A percentile compares a stretch with the other conserved stretches of the same genome.
These are phyloP conservation scores for Wolfiporia cocos DNA, from an alignment of 1,284 basidiomycete genomes.

Conservation along the genomic window DNA sequence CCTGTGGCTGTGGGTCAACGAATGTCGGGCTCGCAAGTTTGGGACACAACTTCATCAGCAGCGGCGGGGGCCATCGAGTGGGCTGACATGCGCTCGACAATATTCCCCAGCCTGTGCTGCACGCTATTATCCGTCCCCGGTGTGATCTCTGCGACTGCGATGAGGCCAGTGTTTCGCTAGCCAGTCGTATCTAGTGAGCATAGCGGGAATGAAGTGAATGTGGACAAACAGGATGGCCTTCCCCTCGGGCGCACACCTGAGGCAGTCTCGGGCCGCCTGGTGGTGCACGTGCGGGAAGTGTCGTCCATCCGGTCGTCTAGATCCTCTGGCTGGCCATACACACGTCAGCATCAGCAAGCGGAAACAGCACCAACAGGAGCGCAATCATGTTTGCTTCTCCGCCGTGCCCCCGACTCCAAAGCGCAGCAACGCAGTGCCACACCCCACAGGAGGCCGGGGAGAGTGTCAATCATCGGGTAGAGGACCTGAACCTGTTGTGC, in stretches of 20 bases:
- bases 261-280: slow-evolving; percentile 68
- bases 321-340: slow-evolving; percentile 45
- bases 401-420: slow-evolving; percentile 85
- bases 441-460: slow-evolving; percentile 48
- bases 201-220: slow-evolving; percentile 81
- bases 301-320: slow-evolving; percentile 69
- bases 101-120: no score
- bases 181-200: slow-evolving; percentile 71
- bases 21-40: no score
- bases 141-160: no score
- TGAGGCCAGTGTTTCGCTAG: no score
- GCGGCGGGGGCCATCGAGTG: no score
- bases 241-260: slow-evolving; percentile 72
- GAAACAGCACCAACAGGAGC: slow-evolving; percentile 3
- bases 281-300: slow-evolving; percentile 72
- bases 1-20: no score
- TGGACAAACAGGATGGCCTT: slow-evolving; percentile 63
- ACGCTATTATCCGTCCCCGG: no score
- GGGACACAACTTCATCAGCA: no score
- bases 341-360: not conserved
- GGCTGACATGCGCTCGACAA: no score
- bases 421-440: no score
- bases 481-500: slow-evolving; percentile 54
- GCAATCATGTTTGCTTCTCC: slow-evolving; percentile 68
- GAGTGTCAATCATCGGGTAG: slow-evolving; percentile 62